Conservation (phyloP, 108 stramenopile genomes). For the Conticribra guillardii region DNA sequence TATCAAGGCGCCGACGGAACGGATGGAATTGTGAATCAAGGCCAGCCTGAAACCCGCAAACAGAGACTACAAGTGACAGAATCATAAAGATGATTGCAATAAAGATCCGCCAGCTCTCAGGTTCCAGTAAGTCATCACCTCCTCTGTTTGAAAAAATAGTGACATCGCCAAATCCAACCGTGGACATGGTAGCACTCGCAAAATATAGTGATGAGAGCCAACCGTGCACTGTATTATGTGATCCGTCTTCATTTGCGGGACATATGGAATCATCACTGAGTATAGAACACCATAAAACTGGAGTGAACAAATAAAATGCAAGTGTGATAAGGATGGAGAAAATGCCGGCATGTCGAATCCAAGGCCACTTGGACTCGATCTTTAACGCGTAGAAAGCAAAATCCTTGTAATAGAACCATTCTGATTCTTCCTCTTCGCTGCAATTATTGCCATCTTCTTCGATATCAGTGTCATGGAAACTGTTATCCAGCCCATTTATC, state of each 20-base stretch:
- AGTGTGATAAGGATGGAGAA: constrained; percentile 20
- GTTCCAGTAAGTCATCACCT: constrained; percentile 10
- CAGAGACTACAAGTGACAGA: constrained; percentile 42
- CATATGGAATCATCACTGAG: constrained; percentile 49
- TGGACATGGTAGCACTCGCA: constrained; percentile 50
- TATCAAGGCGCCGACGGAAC: constrained; percentile 9
- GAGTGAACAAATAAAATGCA: constrained; percentile 42
- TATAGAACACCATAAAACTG: constrained; percentile 57
- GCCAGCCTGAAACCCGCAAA: constrained; percentile 43
- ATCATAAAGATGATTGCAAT: constrained; percentile 59
- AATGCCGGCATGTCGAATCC: constrained; percentile 14
- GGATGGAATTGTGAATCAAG: constrained; percentile 28
- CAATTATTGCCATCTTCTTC: not conserved
- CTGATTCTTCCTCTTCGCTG: constrained; percentile 17
- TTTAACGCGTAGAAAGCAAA: constrained; percentile 46
- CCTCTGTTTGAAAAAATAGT: constrained; percentile 16
- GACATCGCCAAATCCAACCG: constrained; percentile 63
- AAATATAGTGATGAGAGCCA: constrained; percentile 52
- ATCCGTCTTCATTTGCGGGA: constrained; percentile 7
- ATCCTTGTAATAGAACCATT: constrained; percentile 59
- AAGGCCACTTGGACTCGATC: constrained; percentile 29
- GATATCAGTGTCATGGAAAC: too few species aligned
- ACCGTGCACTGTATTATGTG: not conserved
- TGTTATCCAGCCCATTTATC: too few species aligned
- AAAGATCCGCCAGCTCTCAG: constrained; percentile 46